Evolutionary conservation across 2,329 filamentous ascomycete genomes (phyloP).

Genomic region (Neopestalotiopsis rosae): DNA sequence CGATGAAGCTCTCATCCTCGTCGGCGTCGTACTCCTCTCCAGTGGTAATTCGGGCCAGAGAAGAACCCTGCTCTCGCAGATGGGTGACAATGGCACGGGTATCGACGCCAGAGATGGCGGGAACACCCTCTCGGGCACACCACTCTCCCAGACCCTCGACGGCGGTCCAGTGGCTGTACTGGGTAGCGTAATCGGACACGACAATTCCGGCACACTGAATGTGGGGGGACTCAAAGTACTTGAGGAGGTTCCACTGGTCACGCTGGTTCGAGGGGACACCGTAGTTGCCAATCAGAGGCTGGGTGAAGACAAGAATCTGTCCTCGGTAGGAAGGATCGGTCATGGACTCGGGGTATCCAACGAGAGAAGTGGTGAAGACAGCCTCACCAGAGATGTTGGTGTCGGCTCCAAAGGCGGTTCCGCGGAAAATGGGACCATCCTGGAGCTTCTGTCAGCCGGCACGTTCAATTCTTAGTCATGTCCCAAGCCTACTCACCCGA

Average conservation of each 20-base stretch:
- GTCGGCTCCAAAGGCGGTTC: slow-evolving; percentile 95
- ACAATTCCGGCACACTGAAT: slow-evolving; percentile 96
- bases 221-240: slow-evolving; percentile 98
- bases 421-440: slow-evolving; percentile 93
- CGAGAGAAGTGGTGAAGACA: slow-evolving; percentile 96
- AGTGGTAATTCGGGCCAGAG: slow-evolving; percentile 89
- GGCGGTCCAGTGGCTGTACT: slow-evolving; percentile 98
- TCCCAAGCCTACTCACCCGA: slow-evolving; percentile 47
- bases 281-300: slow-evolving; percentile 98
- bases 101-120: slow-evolving; percentile 95
- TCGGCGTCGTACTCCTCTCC: slow-evolving; percentile 99
- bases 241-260: slow-evolving; percentile 88
- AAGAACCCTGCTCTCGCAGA: slow-evolving; percentile 95
- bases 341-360: slow-evolving; percentile 96
- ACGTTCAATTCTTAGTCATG: neutral
- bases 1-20: slow-evolving; percentile 94
- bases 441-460: neutral
- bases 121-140: slow-evolving; percentile 95
- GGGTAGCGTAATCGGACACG: slow-evolving; percentile 89
- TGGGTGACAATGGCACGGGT: slow-evolving; percentile 96
- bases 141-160: slow-evolving; percentile 92
- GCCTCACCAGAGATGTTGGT: slow-evolving; percentile 97
- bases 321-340: slow-evolving; percentile 88
- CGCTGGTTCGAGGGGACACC: slow-evolving; percentile 87
- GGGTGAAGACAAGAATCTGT: slow-evolving; percentile 98